Percentiles rank a stretch among this genome's conserved stretches.
phyloP scores from a whole-genome alignment of 768 basidiomycete species.

The Auriscalpium microsporum region DNA sequence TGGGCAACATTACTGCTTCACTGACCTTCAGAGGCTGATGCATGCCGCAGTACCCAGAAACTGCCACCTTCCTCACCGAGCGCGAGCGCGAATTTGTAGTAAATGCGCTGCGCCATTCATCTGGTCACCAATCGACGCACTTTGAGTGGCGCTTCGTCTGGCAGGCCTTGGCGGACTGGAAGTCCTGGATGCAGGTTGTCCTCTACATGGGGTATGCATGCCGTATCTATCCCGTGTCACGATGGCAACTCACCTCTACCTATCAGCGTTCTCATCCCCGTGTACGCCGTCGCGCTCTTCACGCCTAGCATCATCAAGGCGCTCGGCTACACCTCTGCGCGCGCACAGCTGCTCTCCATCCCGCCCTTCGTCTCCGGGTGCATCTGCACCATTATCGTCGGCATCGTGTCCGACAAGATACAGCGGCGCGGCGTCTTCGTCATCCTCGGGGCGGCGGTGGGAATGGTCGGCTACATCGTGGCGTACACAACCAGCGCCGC shows the following conservation, averaged over 20 bases:
- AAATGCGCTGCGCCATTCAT: slow-evolving; percentile 21
- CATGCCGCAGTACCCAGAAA: slow-evolving; percentile 30
- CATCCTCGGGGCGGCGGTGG: slow-evolving; percentile 31
- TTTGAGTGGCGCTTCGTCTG: slow-evolving; percentile 28
- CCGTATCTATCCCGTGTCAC: too few species aligned
- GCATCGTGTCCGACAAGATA: slow-evolving; percentile 27
- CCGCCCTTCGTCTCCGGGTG: slow-evolving; percentile 27
- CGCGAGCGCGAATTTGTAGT: slow-evolving; percentile 26
- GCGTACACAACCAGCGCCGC: slow-evolving; percentile 29
- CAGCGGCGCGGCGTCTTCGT: slow-evolving; percentile 42
- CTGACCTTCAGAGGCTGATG: neutral
- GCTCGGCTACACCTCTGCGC: slow-evolving; percentile 39
- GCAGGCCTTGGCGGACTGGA: slow-evolving; percentile 24
- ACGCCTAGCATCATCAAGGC: slow-evolving; percentile 26
- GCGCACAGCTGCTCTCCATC: slow-evolving; percentile 31
- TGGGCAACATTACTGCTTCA: slow-evolving; percentile 8
- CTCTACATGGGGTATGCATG: slow-evolving; percentile 24
- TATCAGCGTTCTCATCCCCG: slow-evolving; percentile 33
- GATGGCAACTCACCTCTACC: too few species aligned
- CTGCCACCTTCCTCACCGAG: slow-evolving; percentile 33
- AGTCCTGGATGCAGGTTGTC: slow-evolving; percentile 28
- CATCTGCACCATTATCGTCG: slow-evolving; percentile 22
- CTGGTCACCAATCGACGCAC: slow-evolving; percentile 23
- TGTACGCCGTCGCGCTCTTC: slow-evolving; percentile 35
- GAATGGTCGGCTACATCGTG: slow-evolving; percentile 44